Percentiles rank a stretch among this genome's conserved stretches.
Evolutionary conservation across 768 basidiomycete genomes (phyloP).

Genomic region (Leccinum ochraceum): DNA sequence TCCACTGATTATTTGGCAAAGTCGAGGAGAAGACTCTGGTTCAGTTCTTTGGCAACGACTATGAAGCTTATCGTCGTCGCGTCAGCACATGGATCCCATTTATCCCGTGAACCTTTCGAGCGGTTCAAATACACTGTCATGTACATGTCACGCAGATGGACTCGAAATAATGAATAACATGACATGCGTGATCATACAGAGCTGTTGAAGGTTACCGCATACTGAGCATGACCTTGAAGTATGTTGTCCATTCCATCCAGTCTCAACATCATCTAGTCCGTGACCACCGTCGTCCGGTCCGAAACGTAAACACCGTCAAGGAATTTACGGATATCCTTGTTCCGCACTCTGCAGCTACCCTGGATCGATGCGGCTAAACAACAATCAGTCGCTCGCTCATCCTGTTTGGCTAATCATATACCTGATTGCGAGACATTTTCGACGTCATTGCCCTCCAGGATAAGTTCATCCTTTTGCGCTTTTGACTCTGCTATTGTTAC

Average conservation of each 20-base stretch:
- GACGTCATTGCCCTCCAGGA: slow-evolving; percentile 93
- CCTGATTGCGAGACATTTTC: slow-evolving; percentile 98
- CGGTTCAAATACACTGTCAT: neutral
- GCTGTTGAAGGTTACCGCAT: slow-evolving; percentile 22
- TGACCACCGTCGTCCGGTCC: slow-evolving; percentile 63
- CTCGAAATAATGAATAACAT: slow-evolving; percentile 17
- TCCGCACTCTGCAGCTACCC: slow-evolving; percentile 93
- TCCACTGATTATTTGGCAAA: slow-evolving; percentile 33
- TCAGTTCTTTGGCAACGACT: slow-evolving; percentile 89
- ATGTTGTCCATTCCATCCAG: slow-evolving; percentile 13
- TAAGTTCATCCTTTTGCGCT: slow-evolving; percentile 92
- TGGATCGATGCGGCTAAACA: slow-evolving; percentile 89
- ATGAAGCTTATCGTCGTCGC: slow-evolving; percentile 67
- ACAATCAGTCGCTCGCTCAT: slow-evolving; percentile 9
- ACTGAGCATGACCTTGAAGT: slow-evolving; percentile 20
- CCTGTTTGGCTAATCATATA: slow-evolving; percentile 30
- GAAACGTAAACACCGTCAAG: slow-evolving; percentile 93
- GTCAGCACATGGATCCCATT: slow-evolving; percentile 92
- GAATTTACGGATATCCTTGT: slow-evolving; percentile 99
- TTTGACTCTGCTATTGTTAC: slow-evolving; percentile 85
- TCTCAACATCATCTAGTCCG: slow-evolving; percentile 36
- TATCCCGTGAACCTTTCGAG: slow-evolving; percentile 49
- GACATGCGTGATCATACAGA: slow-evolving; percentile 31
- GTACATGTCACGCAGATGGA: slow-evolving; percentile 1
- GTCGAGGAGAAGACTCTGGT: slow-evolving; percentile 82